Conservation (phyloP, 352 stramenopile species). For the Phytophthora constricta region DNA sequence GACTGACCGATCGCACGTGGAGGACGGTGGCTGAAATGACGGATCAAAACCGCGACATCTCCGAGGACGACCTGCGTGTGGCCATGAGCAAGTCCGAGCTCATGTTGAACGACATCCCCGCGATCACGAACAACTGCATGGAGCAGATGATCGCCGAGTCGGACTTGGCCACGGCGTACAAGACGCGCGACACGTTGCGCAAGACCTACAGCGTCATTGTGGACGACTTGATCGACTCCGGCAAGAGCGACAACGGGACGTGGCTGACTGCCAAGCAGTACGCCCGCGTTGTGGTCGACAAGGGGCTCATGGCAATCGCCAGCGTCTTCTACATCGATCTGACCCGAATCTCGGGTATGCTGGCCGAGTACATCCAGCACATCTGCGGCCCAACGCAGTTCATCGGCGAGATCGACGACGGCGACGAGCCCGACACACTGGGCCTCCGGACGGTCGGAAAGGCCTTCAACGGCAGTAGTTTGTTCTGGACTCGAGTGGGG, state of each 20-base stretch:
- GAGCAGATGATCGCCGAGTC: not conserved
- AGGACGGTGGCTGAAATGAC: not conserved
- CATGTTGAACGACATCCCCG: not conserved
- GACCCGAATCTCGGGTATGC: not conserved
- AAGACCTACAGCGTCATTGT: not conserved
- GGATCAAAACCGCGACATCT: not conserved
- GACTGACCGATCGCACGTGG: not conserved
- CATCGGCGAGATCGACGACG: not conserved
- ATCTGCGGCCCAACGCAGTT: not conserved
- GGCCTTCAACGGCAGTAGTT: not conserved
- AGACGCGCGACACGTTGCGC: constrained; percentile 1
- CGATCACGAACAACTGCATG: constrained; percentile 6
- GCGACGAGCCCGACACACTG: not conserved
- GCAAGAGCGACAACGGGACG: not conserved
- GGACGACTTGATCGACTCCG: not conserved
- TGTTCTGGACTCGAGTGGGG: not conserved
- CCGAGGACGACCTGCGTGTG: not conserved
- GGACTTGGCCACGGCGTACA: not conserved
- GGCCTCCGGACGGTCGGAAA: not conserved
- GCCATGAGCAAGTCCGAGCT: not conserved
- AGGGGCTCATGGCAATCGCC: not conserved
- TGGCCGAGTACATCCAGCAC: not conserved
- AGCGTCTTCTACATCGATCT: not conserved
- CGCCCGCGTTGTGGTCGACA: not conserved
- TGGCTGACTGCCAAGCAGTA: not conserved